Base-by-base conservation (phyloP, 805 yeast species). In the Komagataella pastoris region DNA sequence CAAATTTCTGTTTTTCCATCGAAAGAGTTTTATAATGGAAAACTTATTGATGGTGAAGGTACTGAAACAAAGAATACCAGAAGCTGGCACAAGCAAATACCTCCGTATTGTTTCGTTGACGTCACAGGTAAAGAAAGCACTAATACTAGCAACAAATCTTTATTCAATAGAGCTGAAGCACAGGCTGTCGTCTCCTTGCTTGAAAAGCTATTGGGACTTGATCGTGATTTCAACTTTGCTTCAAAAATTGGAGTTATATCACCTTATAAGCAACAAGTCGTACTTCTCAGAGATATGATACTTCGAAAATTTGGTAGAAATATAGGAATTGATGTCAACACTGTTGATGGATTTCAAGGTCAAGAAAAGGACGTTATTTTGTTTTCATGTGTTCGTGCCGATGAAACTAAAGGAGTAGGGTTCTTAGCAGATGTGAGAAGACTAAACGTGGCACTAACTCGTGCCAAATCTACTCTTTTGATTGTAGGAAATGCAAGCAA, bases 291-390 rank as follows among this genome's bases (percentile, higher is more conserved):
- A 56, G 72, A 74, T 17, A 65, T 73, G 1, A 91, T 93, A 59
- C 63, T 68, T 5, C 69, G 70, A 14, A 69, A 70, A 51, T 85
- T 76, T 59, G 98, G 98, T 8, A 69, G 69, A 2, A 61, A 69
- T 3, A 83, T 91, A 40, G 64, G 75, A 17, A 80, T 95, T 49
- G 95, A 87, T 61, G 89, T 93, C 68, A 89, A 90, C 61, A 88
- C 99, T 0, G 89, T 93, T 54, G 99, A 93, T 74, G 99, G 98
- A 1, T 93, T 90, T 64, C 99, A 89, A 70, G 97, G 96, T 56
- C 98, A 93, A 66, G 99, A 93, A 63, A 93, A 91, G 65, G 97
- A 91, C 56, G 80, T 93, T 48, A 88, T 93, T 55, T 78, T 93
- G 49, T 83, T 93, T 73, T 89, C 98, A 0, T 91, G 98, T 78